Evolutionary conservation across 495 filamentous ascomycete species (phyloP), one percentile per base, ranked within the genome.

Genomic region (Penicillium subrubescens): DNA sequence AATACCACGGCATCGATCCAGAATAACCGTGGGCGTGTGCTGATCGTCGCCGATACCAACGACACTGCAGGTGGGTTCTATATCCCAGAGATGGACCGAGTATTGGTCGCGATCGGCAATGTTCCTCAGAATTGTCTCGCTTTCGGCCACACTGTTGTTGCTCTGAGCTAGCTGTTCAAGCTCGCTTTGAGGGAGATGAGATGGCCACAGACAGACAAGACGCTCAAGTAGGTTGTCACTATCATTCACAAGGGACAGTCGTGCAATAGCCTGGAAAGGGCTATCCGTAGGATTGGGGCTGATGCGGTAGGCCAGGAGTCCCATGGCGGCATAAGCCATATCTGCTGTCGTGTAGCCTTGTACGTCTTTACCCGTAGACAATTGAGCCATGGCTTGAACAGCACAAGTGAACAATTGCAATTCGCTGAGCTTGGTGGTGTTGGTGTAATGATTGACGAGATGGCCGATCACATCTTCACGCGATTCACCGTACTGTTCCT

Each of bases 91-190:
- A 21, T 66, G 64, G 37, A 54, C 44, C 21, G 48, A 58, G 21
- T 58, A 66, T 37, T 66, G 64, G 35, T 66, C 64, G 3, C 46
- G 64, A 15, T 66, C 64, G 5, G 64, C 64, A 37, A 66, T 66
- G 19, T 66, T 66, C 17, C 54, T 23, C n/a, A 66, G 44, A 29
- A 66, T 60, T 34, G 33, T 50, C 2, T 58, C 64, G 19, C 54
- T 66, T 21, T 54, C 29, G 5, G 48, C 25, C 12, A 52, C 12
- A 6, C 31, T 12, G 5, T 31, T 31, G 0, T 52, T 5, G 48
- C 23, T 12, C 7, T n/a, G 4, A 15, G 14, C 23, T 17, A 14
- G 12, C 2, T 15, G 25, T 8, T 52, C 5, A 14, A 52, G 48
- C 48, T 52, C 25, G 25, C 27, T 52, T 14, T 27, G 23, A 29